Base-by-base conservation (phyloP, 2,329 filamentous ascomycete genomes). In the Rutstroemia sydowiana region DNA sequence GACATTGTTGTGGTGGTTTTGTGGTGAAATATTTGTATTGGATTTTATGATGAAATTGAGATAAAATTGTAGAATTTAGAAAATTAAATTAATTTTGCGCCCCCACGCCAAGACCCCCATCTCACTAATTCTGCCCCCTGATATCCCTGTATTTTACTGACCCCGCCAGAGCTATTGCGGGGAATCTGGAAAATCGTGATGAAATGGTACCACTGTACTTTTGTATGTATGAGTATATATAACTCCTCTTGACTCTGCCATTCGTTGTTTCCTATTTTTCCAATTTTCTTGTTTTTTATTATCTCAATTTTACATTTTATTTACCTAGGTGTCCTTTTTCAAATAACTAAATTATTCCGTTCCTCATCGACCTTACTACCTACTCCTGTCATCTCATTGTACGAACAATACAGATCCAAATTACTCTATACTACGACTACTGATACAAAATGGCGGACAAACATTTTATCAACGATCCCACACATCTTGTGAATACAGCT, bases 401-500 rank as follows among this genome's bases (percentile, higher is more conserved):
- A 37, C 6, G 23, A 36, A 3, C 11, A 39, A 14, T 14, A 10
- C 14, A 26, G 4, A 26, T n/a, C n/a, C 21, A 41, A 34, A 14
- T 39, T 45, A 40, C 10, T 14, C 41, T 43, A 40, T 48, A 62
- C 51, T 26, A 26, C 23, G 4, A 26, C 23, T 26, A 26, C 23
- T 26, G 4, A 26, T 26, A 26, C 23, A 26, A 26, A 49, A 75
- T 75, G 73, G 80, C 80, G 30, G 66, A 75, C 55, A 95, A 93
- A 74, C 91, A 96, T 73, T 95, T 96, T 75, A 82, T 95, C 74
- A 83, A 89, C 68, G 87, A 95, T 67, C 82, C 90, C 39, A 81
- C 82, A 48, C 78, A 86, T 64, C 81, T 96, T 47, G 88, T 96
- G 67, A 77, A 81, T 65, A 76, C 82, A 39, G 87, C 91, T 41